Conservation (phyloP, 164 flowering plant species). For the Piper betle region DNA sequence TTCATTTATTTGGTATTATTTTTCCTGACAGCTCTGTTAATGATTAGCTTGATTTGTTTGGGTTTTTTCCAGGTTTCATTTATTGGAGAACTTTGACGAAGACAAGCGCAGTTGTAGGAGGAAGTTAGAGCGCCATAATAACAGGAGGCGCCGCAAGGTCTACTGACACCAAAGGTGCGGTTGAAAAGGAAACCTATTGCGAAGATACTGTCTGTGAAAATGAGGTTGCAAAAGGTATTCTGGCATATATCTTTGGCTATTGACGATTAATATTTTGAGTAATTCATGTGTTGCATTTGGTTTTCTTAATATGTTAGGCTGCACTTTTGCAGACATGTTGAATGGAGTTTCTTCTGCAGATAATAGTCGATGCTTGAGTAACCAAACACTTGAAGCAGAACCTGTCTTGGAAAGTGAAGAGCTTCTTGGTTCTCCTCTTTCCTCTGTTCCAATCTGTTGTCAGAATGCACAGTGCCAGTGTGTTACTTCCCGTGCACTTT, state of each 20-base stretch:
- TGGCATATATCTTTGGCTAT: no score
- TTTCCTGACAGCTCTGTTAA: no score
- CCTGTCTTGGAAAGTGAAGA: conserved; percentile 42
- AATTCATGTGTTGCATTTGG: no score
- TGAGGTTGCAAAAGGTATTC: conserved; percentile 57
- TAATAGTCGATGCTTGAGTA: conserved; percentile 30
- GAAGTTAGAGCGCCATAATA: conserved; percentile 82
- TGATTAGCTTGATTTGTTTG: no score
- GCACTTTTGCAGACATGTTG: no score
- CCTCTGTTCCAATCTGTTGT: conserved; percentile 27
- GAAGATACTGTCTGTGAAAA: conserved; percentile 27
- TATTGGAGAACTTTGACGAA: conserved; percentile 85
- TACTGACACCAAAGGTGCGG: conserved; percentile 18
- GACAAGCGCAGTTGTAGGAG: conserved; percentile 95
- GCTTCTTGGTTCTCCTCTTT: conserved; percentile 30
- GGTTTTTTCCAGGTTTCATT: conserved; percentile 56
- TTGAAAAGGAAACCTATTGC: conserved; percentile 29
- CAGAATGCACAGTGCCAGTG: conserved; percentile 39
- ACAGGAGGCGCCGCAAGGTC: conserved; percentile 74
- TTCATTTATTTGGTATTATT: no score
- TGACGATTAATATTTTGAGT: no score
- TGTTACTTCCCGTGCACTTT: conserved; percentile 25
- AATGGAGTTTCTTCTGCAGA: conserved; percentile 3
- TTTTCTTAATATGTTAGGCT: no score
- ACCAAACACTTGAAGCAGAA: conserved; percentile 28